phyloP scores from a whole-genome alignment of 352 stramenopile genomes.

The Peronospora belbahrii region DNA sequence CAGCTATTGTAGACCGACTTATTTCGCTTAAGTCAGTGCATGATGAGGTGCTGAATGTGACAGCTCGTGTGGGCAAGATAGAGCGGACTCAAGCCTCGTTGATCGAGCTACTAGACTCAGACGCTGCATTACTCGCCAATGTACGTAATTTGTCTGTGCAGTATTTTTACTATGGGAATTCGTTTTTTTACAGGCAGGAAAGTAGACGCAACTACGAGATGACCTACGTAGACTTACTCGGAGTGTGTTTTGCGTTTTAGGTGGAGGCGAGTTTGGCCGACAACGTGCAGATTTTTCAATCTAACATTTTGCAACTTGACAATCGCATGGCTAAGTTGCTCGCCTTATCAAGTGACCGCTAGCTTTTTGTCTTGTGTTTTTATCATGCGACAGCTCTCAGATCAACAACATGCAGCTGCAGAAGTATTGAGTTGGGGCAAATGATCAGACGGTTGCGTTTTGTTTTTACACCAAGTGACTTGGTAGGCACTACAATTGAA shows the following conservation, averaged over 20 bases:
- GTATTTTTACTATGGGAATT: no score
- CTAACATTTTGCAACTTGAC: constrained; percentile 70
- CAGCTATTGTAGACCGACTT: constrained; percentile 62
- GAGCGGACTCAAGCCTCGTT: constrained; percentile 54
- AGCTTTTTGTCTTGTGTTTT: constrained; percentile 13
- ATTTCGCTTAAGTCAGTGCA: constrained; percentile 66
- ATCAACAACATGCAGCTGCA: constrained; percentile 18
- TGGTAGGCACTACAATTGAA: no score
- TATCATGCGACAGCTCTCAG: constrained; percentile 5
- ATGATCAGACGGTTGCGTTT: no score
- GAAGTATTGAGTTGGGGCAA: constrained; percentile 14
- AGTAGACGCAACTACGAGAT: not conserved
- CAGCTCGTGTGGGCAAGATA: constrained; percentile 45
- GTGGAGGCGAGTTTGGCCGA: constrained; percentile 66
- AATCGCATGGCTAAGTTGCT: constrained; percentile 56
- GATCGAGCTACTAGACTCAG: constrained; percentile 49
- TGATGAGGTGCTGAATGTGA: constrained; percentile 49
- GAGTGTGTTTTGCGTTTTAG: constrained; percentile 23
- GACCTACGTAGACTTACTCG: not conserved
- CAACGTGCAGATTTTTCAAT: constrained; percentile 72
- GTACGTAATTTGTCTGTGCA: constrained; percentile 30
- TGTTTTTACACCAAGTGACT: no score
- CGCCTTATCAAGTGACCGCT: constrained; percentile 11
- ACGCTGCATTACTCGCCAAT: constrained; percentile 56
- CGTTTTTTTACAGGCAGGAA: not conserved